Evolutionary conservation across 1,139 yeast species (phyloP).

Genomic region (Saccharomyces hybrid): DNA sequence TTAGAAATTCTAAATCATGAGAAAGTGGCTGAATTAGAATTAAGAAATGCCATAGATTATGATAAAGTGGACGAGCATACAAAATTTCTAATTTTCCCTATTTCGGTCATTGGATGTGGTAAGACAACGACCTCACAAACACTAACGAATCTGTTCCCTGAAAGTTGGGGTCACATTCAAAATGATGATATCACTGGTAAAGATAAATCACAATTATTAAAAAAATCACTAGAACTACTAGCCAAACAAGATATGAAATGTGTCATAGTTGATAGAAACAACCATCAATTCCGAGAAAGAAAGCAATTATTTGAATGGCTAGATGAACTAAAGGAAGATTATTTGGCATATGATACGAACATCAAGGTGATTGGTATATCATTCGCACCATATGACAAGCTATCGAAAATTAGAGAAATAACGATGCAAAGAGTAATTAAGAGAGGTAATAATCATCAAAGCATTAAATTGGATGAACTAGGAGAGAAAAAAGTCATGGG

Average conservation of each 20-base stretch:
- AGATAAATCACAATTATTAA: conserved; percentile 45
- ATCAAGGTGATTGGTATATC: conserved; percentile 58
- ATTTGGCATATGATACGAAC: conserved; percentile 33
- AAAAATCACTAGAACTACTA: conserved; percentile 41
- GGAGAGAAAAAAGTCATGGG: conserved; percentile 43
- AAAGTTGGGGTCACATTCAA: conserved; percentile 68
- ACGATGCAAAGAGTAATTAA: conserved; percentile 53
- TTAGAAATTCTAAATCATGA: conserved; percentile 38
- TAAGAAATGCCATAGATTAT: conserved; percentile 27
- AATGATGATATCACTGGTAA: conserved; percentile 64
- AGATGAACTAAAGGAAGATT: conserved; percentile 35
- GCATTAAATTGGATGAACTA: conserved; percentile 51
- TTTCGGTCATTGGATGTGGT: conserved; percentile 93
- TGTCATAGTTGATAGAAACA: conserved; percentile 77
- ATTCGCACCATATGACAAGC: conserved; percentile 43
- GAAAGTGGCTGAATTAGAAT: conserved; percentile 31
- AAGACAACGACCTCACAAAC: conserved; percentile 78
- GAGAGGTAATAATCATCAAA: conserved; percentile 88
- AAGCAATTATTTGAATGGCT: conserved; percentile 55
- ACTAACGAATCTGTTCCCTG: conserved; percentile 45
- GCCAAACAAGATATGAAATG: conserved; percentile 33
- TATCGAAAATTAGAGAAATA: conserved; percentile 31
- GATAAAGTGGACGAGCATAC: conserved; percentile 31
- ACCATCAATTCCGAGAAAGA: conserved; percentile 66
- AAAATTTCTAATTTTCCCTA: conserved; percentile 65